Conservation (phyloP, 495 filamentous ascomycete genomes). For the Xylaria sp. region DNA sequence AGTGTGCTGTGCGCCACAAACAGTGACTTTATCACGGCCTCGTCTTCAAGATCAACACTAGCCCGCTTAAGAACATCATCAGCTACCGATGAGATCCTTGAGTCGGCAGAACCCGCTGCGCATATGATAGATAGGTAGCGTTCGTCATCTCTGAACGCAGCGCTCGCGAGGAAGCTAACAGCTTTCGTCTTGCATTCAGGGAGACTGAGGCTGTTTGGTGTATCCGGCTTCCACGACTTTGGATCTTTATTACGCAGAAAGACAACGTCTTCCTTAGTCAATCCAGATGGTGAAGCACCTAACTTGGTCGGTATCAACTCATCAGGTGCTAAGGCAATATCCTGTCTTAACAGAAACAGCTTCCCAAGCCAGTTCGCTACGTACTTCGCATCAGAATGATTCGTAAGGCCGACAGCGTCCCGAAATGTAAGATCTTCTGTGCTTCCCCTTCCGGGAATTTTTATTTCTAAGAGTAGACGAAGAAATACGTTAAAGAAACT, state of each 20-base stretch:
- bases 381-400: slow-evolving; percentile 71
- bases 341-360: slow-evolving; percentile 71
- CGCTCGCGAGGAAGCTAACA: slow-evolving; percentile 76
- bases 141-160: slow-evolving; percentile 81
- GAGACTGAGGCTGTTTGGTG: slow-evolving; percentile 68
- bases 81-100: slow-evolving; percentile 76
- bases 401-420: slow-evolving; percentile 67
- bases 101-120: slow-evolving; percentile 82
- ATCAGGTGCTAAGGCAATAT: slow-evolving; percentile 41
- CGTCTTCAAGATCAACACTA: slow-evolving; percentile 73
- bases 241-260: slow-evolving; percentile 75
- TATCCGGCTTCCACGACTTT: slow-evolving; percentile 71
- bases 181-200: slow-evolving; percentile 70
- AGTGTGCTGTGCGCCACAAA: slow-evolving; percentile 76
- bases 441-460: slow-evolving; percentile 75
- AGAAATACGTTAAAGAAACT: slow-evolving; percentile 86
- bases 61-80: slow-evolving; percentile 86
- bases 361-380: slow-evolving; percentile 80
- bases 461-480: slow-evolving; percentile 72
- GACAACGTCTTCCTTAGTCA: slow-evolving; percentile 71
- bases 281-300: slow-evolving; percentile 66
- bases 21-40: slow-evolving; percentile 64
- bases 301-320: slow-evolving; percentile 36
- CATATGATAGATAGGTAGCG: slow-evolving; percentile 83
- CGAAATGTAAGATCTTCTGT: slow-evolving; percentile 77